Evolutionary conservation across 1,284 basidiomycete genomes (phyloP), one percentile per base, ranked within the genome.

Genomic region (Ceratobasidium sp.): DNA sequence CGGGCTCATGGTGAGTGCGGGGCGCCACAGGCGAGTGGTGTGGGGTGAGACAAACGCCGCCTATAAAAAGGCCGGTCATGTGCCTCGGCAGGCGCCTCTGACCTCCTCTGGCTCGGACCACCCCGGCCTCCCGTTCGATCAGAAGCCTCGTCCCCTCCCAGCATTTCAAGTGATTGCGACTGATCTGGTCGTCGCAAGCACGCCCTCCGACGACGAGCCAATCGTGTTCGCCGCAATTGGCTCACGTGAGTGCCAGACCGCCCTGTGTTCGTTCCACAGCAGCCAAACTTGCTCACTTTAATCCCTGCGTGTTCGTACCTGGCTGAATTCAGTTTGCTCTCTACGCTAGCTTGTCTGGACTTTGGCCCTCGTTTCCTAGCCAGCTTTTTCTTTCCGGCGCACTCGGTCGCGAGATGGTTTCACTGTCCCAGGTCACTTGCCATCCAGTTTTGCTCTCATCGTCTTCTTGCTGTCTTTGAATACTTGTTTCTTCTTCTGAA

Each of bases 11-110:
- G 47, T 66, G n/a, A 21, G 35, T 47, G 59, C 7, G 59, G 5
- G 61, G 23, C 63, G 63, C 63, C 63, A 66, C 54, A 54, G 63
- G 63, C 63, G 59, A 35, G 35, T 21, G 41, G 61, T 64, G 63
- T 26, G 47, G 63, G 63, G 46, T 57, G 35, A 28, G 54, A 11
- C 8, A 13, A 52, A 52, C 26, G 14, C 54, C 54, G 54, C 21
- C 54, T 57, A 57, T 57, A 57, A 57, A 32, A 21, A n/a, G n/a
- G n/a, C n/a, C 54, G 49, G 54, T 57, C 54, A 57, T 57, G 54
- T 57, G 54, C 30, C n/a, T 57, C 54, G 54, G 54, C 54, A 30
- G 54, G 11, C 54, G 26, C 11, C 26, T 32, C 54, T 30, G 54
- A 57, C 54, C 21, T n/a, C n/a, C n/a, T n/a, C n/a, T n/a, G n/a